Percentiles rank a stretch among this genome's conserved stretches.
These are phyloP conservation scores for Pseudocercospora musae DNA, from an alignment of 2,329 filamentous ascomycete species.

Conservation along the genomic window DNA sequence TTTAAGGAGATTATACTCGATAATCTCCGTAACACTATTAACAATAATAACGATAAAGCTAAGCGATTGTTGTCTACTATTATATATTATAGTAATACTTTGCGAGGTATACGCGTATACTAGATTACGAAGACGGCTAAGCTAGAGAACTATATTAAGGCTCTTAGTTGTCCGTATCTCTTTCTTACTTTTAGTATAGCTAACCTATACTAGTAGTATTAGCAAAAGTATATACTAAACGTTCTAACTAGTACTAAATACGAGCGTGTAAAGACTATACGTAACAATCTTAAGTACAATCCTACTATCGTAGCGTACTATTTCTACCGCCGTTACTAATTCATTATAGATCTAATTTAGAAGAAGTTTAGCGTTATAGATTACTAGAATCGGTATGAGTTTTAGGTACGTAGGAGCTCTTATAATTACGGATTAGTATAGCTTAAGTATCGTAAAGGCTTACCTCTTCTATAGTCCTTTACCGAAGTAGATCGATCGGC, in stretches of 20 bases:
- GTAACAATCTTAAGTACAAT: background rate
- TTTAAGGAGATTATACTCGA: background rate
- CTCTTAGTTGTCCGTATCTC: background rate
- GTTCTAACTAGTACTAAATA: background rate
- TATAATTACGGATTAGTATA: background rate
- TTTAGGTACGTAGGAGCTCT: background rate
- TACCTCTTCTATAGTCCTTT: no score
- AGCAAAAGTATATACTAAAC: background rate
- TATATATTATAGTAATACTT: background rate
- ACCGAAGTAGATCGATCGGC: no score
- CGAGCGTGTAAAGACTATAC: no score
- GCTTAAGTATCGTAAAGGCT: no score
- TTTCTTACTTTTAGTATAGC: background rate
- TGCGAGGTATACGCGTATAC: background rate
- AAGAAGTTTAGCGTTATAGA: background rate
- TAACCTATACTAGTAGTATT: background rate
- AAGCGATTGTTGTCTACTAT: background rate
- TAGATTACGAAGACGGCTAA: background rate
- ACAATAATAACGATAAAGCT: no score
- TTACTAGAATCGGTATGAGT: background rate
- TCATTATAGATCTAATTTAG: background rate
- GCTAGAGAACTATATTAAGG: background rate
- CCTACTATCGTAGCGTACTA: background rate
- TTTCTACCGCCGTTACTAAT: background rate
- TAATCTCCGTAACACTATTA: no score